Percentiles rank a stretch among this genome's conserved stretches.
These are phyloP conservation scores for Talaromyces proteolyticus DNA, from an alignment of 495 filamentous ascomycete genomes.

Conservation along the genomic window DNA sequence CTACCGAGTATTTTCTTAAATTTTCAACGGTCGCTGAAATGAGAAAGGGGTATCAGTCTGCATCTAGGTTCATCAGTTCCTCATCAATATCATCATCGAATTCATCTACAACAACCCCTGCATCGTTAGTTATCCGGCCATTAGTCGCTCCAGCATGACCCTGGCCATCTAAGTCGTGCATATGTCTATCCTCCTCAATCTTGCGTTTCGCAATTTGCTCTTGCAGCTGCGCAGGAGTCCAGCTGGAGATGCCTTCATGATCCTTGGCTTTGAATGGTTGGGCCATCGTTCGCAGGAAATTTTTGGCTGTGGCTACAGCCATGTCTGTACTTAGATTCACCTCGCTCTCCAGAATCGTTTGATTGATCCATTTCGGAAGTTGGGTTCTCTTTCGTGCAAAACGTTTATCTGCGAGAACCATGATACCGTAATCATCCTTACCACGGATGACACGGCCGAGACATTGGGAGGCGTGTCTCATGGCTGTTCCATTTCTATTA, in stretches of 20 bases:
- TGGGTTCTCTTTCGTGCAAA: slow-evolving; percentile 87
- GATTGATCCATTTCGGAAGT: slow-evolving; percentile 95
- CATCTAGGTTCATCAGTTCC: slow-evolving; percentile 56
- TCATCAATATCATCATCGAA: slow-evolving; percentile 59
- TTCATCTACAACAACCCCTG: slow-evolving; percentile 34
- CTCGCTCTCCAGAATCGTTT: slow-evolving; percentile 77
- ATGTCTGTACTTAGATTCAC: slow-evolving; percentile 91
- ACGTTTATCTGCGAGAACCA: slow-evolving; percentile 91
- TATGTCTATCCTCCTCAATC: slow-evolving; percentile 57
- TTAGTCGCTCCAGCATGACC: slow-evolving; percentile 16
- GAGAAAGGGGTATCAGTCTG: slow-evolving; percentile 25
- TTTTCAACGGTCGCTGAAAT: too few relatives aligned
- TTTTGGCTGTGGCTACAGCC: slow-evolving; percentile 81
- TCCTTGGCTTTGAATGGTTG: slow-evolving; percentile 78
- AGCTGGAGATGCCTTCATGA: slow-evolving; percentile 88
- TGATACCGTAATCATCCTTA: slow-evolving; percentile 98
- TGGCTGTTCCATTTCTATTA: slow-evolving; percentile 46
- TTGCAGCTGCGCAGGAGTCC: slow-evolving; percentile 74
- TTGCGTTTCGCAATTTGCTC: slow-evolving; percentile 64
- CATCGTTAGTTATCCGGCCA: neutral
- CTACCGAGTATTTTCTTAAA: too few relatives aligned
- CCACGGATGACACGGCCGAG: slow-evolving; percentile 91
- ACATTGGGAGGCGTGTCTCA: slow-evolving; percentile 97
- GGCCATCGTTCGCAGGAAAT: slow-evolving; percentile 84
- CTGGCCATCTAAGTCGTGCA: slow-evolving; percentile 20